A percentile compares a stretch with the other conserved stretches of the same genome.
Evolutionary conservation across 2,329 filamentous ascomycete genomes (phyloP).

Genomic region (Triangularia verruculosa): DNA sequence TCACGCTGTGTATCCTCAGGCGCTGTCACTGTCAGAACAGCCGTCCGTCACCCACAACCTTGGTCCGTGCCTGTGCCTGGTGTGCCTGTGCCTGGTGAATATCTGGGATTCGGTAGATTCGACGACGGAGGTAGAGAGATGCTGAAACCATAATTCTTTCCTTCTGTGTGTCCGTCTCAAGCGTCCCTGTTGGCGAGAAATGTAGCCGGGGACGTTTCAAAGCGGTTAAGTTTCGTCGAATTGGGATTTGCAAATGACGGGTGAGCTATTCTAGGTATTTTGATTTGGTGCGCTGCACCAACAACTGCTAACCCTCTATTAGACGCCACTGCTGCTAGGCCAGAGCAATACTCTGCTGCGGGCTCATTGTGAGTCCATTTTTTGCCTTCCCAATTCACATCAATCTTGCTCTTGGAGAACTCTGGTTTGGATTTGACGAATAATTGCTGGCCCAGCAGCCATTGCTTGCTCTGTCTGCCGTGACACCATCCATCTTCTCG

Average conservation of each 20-base stretch:
- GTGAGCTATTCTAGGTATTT: neutral
- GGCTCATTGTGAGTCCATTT: neutral
- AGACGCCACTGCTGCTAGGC: neutral
- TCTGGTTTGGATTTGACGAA: neutral
- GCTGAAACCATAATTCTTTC: neutral
- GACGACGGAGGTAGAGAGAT: neutral
- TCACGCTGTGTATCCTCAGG: constrained; percentile 20
- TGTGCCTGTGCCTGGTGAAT: neutral
- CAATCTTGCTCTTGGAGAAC: neutral
- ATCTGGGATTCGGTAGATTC: neutral
- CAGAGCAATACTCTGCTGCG: neutral
- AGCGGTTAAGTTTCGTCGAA: neutral
- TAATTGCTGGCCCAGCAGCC: neutral
- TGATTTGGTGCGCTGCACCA: neutral
- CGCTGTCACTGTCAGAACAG: constrained; percentile 9
- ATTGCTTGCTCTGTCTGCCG: neutral
- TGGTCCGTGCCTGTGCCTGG: neutral
- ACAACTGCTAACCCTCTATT: neutral
- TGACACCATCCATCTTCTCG: too few species aligned
- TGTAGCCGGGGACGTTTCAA: neutral
- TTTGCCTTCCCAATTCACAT: neutral
- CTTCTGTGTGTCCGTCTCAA: neutral
- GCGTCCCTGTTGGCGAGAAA: neutral
- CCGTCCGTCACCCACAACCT: neutral
- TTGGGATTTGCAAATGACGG: neutral